phyloP scores from a whole-genome alignment of 495 filamentous ascomycete genomes.

The Aspergillus conjunctus region DNA sequence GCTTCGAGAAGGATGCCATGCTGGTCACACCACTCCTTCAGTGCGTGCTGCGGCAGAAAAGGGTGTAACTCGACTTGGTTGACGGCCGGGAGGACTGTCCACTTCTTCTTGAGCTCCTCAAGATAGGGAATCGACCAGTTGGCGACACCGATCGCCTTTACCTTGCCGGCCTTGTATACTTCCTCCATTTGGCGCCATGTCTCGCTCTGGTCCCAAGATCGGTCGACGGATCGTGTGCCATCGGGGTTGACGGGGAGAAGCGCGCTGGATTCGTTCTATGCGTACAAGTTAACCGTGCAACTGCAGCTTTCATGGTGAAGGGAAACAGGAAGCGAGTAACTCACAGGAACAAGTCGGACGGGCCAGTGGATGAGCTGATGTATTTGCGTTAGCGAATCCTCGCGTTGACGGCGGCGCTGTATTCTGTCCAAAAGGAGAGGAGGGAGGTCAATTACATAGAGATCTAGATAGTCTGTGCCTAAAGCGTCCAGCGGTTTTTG shows the following conservation, averaged over 20 bases:
- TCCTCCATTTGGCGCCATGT: conserved; percentile 16
- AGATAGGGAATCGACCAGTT: conserved; percentile 15
- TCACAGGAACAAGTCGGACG: conserved; percentile 5
- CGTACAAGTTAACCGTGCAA: not conserved
- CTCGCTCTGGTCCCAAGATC: conserved; percentile 10
- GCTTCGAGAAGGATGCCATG: conserved; percentile 8
- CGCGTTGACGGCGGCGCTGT: not conserved
- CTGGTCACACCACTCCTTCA: not conserved
- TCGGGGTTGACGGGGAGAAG: conserved; percentile 9
- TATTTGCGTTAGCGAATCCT: not conserved
- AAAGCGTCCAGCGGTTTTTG: conserved; percentile 4
- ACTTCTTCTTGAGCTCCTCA: conserved; percentile 3
- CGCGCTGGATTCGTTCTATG: conserved; percentile 2
- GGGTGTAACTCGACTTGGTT: conserved; percentile 8
- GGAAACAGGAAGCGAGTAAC: not conserved
- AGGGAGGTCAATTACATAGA: conserved; percentile 5
- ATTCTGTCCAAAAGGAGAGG: too few species aligned
- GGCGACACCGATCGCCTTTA: conserved; percentile 9
- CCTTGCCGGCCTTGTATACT: conserved; percentile 6
- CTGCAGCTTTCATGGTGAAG: not conserved
- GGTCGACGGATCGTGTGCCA: conserved; percentile 10
- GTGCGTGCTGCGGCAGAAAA: conserved; percentile 4
- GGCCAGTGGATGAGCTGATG: conserved; percentile 11
- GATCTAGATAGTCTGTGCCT: conserved; percentile 6
- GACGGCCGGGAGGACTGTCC: not conserved